These are phyloP conservation scores for Penicillium concentricum DNA, from an alignment of 2,329 filamentous ascomycete genomes.

Conservation along the genomic window DNA sequence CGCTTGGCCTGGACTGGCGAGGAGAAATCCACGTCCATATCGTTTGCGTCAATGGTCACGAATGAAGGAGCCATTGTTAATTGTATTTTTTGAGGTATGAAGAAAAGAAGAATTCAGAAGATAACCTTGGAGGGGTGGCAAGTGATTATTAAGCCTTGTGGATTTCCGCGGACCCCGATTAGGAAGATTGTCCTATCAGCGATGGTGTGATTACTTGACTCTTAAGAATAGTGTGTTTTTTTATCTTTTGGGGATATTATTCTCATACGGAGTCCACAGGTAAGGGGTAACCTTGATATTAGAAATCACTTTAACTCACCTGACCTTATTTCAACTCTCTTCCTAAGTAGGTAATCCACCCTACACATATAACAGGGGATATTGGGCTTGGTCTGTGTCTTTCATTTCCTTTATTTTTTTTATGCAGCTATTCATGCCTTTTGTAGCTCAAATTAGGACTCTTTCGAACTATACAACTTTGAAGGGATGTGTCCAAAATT, in stretches of 20 bases:
- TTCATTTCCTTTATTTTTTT: not conserved
- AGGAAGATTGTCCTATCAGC: constrained; percentile 3
- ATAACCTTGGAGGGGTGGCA: constrained; percentile 22
- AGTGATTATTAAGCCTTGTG: constrained; percentile 5
- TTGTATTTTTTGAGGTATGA: not conserved
- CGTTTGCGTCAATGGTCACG: constrained; percentile 56
- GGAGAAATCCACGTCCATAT: constrained; percentile 50
- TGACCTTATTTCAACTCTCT: not conserved
- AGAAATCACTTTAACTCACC: not conserved
- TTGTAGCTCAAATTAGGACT: too few species aligned
- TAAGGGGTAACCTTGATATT: not conserved
- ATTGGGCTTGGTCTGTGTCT: not conserved
- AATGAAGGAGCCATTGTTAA: constrained; percentile 33
- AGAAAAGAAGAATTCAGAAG: constrained; percentile 3
- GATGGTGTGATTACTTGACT: constrained; percentile 1
- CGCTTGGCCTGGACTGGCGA: constrained; percentile 42
- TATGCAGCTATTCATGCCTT: not conserved
- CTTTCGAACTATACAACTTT: too few species aligned
- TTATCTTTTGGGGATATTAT: too few species aligned
- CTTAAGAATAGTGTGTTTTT: not conserved
- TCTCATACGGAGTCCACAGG: too few species aligned
- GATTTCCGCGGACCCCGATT: not conserved
- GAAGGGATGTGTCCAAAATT: not conserved
- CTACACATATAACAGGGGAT: not conserved
- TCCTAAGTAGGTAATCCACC: not conserved